A percentile compares a stretch with the other conserved stretches of the same genome.
These are phyloP conservation scores for Pseudodiploospora longispora DNA, from an alignment of 2,329 filamentous ascomycete species.

Conservation along the genomic window DNA sequence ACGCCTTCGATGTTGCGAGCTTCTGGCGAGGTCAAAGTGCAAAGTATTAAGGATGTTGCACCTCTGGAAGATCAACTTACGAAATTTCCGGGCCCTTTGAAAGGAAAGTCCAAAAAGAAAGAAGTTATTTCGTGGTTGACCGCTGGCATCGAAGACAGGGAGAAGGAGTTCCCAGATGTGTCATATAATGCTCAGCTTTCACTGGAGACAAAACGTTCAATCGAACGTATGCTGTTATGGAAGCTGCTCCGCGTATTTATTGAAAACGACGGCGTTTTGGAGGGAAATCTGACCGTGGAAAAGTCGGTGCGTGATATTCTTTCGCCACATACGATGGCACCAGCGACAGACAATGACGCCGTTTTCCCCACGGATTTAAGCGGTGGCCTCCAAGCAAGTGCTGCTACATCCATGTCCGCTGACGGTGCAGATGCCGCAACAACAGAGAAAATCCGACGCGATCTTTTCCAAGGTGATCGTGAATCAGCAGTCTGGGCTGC, in stretches of 20 bases:
- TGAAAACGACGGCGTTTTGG: slow-evolving; percentile 76
- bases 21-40: slow-evolving; percentile 74
- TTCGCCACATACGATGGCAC: slow-evolving; percentile 42
- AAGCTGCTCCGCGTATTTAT: slow-evolving; percentile 75
- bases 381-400: slow-evolving; percentile 16
- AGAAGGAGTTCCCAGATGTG: slow-evolving; percentile 46
- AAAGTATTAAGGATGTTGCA: slow-evolving; percentile 64
- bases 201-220: slow-evolving; percentile 59
- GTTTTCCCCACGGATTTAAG: slow-evolving; percentile 16
- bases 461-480: slow-evolving; percentile 71
- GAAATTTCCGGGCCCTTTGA: slow-evolving; percentile 85
- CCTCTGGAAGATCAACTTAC: slow-evolving; percentile 63
- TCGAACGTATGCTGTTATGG: slow-evolving; percentile 80
- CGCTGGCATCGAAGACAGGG: slow-evolving; percentile 65
- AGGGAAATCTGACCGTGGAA: slow-evolving; percentile 63
- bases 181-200: slow-evolving; percentile 42
- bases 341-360: slow-evolving; percentile 17
- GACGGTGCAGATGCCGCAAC: slow-evolving; percentile 64
- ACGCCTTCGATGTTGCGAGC: slow-evolving; percentile 73
- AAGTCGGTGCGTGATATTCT: slow-evolving; percentile 69
- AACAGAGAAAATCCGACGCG: slow-evolving; percentile 63
- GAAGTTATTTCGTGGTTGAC: slow-evolving; percentile 76
- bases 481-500: slow-evolving; percentile 91
- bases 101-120: slow-evolving; percentile 91
- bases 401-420: slow-evolving; percentile 35